phyloP scores from a whole-genome alignment of 768 basidiomycete species.

The Guyanaporus albipodus region DNA sequence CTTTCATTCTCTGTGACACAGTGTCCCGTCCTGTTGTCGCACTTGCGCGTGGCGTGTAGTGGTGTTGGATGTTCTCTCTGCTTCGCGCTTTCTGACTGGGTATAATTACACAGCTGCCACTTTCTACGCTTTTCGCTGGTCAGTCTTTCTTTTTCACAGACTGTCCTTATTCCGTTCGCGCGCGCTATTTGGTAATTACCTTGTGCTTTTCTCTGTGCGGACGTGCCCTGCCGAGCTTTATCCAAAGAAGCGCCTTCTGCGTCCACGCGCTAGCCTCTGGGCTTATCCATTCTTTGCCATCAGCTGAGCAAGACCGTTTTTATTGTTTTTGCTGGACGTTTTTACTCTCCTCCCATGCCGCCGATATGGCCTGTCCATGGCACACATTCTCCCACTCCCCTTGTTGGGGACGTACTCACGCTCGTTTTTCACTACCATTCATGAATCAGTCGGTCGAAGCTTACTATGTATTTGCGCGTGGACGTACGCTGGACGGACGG shows the following conservation, averaged over 20 bases:
- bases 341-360: constrained; percentile 15
- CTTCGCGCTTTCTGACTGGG: constrained; percentile 33
- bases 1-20: too few species aligned
- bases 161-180: constrained; percentile 23
- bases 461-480: constrained; percentile 24
- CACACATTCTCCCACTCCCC: neutral
- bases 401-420: constrained; percentile 14
- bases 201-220: constrained; percentile 22
- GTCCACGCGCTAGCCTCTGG: constrained; percentile 15
- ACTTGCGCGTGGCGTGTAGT: constrained; percentile 27
- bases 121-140: constrained; percentile 23
- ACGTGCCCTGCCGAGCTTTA: constrained; percentile 16
- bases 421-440: constrained; percentile 18
- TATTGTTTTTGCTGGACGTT: constrained; percentile 25
- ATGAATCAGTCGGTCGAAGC: constrained; percentile 9
- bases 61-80: constrained; percentile 24
- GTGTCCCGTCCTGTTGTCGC: constrained; percentile 30
- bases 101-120: constrained; percentile 25
- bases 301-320: constrained; percentile 16
- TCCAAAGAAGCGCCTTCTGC: constrained; percentile 18
- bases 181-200: constrained; percentile 29
- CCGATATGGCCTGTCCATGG: constrained; percentile 11
- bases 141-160: constrained; percentile 24
- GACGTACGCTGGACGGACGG: constrained; percentile 26
- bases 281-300: constrained; percentile 27